Evolutionary conservation across 1,284 basidiomycete genomes (phyloP).

Genomic region (Fomitopsis betulina): DNA sequence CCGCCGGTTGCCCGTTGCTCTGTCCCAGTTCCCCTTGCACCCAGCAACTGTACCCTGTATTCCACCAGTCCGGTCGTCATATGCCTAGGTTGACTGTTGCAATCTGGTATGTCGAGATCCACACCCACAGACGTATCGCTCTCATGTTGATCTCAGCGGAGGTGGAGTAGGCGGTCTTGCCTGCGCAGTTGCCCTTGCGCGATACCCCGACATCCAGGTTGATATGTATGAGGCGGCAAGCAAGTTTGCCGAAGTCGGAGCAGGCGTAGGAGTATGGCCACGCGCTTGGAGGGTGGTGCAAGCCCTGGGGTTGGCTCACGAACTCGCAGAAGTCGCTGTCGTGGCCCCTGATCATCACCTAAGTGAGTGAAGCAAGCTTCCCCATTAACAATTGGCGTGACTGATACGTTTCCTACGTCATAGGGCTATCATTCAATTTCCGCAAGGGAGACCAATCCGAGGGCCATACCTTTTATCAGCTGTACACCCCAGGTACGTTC

Average conservation of each 20-base stretch:
- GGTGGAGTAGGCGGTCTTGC: conserved; percentile 37
- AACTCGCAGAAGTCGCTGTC: conserved; percentile 19
- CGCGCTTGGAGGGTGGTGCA: conserved; percentile 26
- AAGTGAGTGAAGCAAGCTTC: conserved; percentile 8
- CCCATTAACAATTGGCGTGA: background rate
- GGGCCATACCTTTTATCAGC: conserved; percentile 25
- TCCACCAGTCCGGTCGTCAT: too few species aligned
- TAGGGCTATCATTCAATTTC: conserved; percentile 27
- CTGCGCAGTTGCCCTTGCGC: conserved; percentile 32
- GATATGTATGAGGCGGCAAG: conserved; percentile 35
- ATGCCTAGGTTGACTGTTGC: conserved; percentile 5
- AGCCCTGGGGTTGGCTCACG: conserved; percentile 25
- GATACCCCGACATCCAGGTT: conserved; percentile 28
- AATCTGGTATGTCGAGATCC: conserved; percentile 1
- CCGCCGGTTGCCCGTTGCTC: background rate
- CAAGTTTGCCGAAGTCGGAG: conserved; percentile 30
- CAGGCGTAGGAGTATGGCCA: conserved; percentile 30
- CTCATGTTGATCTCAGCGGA: conserved; percentile 19
- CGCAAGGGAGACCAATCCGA: conserved; percentile 31
- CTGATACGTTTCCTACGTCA: background rate
- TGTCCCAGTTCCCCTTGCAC: background rate
- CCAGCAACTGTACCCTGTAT: background rate
- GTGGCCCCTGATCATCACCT: conserved; percentile 20
- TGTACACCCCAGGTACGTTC: conserved; percentile 28
- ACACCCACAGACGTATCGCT: background rate